phyloP scores from a whole-genome alignment of 2,329 filamentous ascomycete species.

The Calonectria crousiana region DNA sequence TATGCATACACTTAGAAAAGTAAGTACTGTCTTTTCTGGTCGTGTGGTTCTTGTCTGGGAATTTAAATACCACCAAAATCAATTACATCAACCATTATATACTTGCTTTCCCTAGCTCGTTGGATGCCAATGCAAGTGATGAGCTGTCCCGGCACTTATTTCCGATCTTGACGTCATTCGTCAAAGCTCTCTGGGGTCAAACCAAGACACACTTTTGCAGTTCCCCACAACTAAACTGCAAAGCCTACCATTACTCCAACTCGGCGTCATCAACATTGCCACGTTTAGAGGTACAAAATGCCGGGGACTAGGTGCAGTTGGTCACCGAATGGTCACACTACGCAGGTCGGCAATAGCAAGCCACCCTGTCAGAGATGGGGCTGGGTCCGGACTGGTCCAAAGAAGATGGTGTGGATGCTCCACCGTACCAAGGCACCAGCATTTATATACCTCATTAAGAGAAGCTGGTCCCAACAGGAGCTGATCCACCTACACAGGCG shows the following conservation, averaged over 20 bases:
- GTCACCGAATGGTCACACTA: not conserved
- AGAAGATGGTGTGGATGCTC: not conserved
- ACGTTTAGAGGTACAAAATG: not conserved
- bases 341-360: not conserved
- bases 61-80: no score
- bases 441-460: not conserved
- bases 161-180: slow-evolving; percentile 4
- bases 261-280: not conserved
- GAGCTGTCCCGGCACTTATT: not conserved
- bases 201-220: not conserved
- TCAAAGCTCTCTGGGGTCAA: not conserved
- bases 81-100: not conserved
- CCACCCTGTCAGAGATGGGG: not conserved
- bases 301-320: not conserved
- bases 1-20: not conserved
- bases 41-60: not conserved
- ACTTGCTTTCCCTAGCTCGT: not conserved
- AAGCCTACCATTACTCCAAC: not conserved
- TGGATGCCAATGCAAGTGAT: not conserved
- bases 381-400: not conserved
- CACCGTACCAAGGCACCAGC: not conserved
- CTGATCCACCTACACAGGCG: slow-evolving; percentile 34
- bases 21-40: not conserved
- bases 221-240: not conserved
- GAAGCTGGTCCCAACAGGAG: not conserved